Percentiles rank a stretch among this genome's conserved stretches.
Conservation (phyloP, 805 yeast genomes). For the Starmerella potacharoeniae region DNA sequence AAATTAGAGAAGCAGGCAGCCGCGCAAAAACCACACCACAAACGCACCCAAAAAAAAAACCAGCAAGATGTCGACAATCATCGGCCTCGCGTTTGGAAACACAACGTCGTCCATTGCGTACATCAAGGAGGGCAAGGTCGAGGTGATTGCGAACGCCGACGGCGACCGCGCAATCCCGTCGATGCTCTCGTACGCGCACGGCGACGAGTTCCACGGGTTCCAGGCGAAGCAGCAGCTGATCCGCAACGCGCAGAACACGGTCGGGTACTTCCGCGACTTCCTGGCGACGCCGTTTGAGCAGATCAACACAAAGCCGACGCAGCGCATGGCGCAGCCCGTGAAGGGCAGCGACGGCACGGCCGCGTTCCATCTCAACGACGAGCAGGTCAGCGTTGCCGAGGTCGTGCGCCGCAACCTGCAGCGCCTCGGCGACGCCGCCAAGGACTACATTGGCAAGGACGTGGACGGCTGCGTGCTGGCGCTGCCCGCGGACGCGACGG, state of each 20-base stretch:
- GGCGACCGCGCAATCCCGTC: conserved; percentile 97
- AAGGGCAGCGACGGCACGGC: conserved; percentile 47
- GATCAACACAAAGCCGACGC: conserved; percentile 54
- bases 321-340: conserved; percentile 56
- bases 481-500: conserved; percentile 79
- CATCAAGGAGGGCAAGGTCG: conserved; percentile 76
- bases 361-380: conserved; percentile 42
- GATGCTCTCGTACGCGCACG: conserved; percentile 79
- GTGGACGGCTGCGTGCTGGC: conserved; percentile 79
- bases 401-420: conserved; percentile 72
- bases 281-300: conserved; percentile 65
- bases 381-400: conserved; percentile 55
- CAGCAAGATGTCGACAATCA: conserved; percentile 39
- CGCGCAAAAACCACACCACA: background rate
- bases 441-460: conserved; percentile 73
- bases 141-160: conserved; percentile 96
- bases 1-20: background rate
- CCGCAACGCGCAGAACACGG: conserved; percentile 79
- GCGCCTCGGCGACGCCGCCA: conserved; percentile 78
- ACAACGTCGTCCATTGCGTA: conserved; percentile 87
- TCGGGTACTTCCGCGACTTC: conserved; percentile 86
- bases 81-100: conserved; percentile 96
- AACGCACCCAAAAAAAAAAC: background rate
- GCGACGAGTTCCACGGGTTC: conserved; percentile 93
- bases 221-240: conserved; percentile 89